Conservation (phyloP, 1,284 basidiomycete genomes). For the Violaceomyces palustris region DNA sequence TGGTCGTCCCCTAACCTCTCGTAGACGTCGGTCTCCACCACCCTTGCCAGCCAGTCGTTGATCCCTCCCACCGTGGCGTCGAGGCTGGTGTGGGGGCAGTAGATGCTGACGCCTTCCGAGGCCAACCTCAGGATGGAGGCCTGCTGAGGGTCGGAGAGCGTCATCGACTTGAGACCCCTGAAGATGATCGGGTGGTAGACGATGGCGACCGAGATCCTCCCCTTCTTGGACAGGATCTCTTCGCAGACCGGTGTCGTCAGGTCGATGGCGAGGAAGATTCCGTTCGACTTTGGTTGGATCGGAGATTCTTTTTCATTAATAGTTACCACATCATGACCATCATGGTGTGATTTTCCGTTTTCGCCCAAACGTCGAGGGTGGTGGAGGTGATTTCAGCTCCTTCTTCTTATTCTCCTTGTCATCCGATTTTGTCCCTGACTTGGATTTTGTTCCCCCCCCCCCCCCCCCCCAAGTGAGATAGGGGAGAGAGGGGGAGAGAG, state of each 20-base stretch:
- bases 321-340: too few species aligned
- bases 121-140: constrained; percentile 71
- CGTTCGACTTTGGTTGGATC: too few species aligned
- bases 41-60: constrained; percentile 57
- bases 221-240: constrained; percentile 33
- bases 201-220: constrained; percentile 60
- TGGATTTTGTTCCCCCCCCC: background rate
- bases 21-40: constrained; percentile 9
- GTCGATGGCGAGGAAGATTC: constrained; percentile 47
- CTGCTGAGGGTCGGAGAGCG: constrained; percentile 73
- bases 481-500: background rate
- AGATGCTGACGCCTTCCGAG: constrained; percentile 76
- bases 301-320: too few species aligned
- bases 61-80: constrained; percentile 77
- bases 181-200: constrained; percentile 76
- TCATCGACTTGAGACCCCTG: constrained; percentile 70
- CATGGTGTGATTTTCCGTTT: too few species aligned
- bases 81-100: constrained; percentile 78
- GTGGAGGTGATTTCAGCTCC: background rate
- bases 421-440: background rate
- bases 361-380: background rate
- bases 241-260: constrained; percentile 44
- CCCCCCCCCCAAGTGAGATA: constrained; percentile 1
- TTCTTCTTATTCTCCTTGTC: constrained; percentile 12
- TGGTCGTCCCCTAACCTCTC: background rate